Base-by-base conservation (phyloP, 2,329 filamentous ascomycete genomes). In the Paraphoma sp. region DNA sequence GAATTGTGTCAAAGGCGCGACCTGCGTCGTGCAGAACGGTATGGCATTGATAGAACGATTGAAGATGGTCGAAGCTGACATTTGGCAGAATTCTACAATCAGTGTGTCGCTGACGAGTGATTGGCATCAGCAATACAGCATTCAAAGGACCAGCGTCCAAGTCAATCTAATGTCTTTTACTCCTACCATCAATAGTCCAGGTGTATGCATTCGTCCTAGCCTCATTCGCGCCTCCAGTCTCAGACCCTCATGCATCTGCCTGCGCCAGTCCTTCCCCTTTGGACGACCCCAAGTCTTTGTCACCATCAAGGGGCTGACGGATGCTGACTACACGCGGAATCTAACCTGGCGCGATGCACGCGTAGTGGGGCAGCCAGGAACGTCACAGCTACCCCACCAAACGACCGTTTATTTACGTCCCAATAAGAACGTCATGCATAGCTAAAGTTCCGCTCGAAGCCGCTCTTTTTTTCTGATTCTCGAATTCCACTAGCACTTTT, bases 21-120 rank as follows among this genome's bases (percentile, higher is more conserved):
- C 57, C 33, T 73, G 70, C 53, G 57, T 70, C 4, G 49, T 38
- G 30, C 70, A 73, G 51, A 73, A 73, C 51, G 68, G 70, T 70
- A 63, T 9, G 69, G 3, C 33, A 14, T 65, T 44, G 9, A 10
- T 33, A 9, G 14, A 11, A 30, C 14, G n/a, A 17, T 8, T 30
- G 8, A 30, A 29, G 1, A 33, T 8, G 2, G 17, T 10, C n/a
- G 14, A 45, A 50, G 48, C 59, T 64, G 16, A 62, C 42, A 0
- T 51, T 3, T 17, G 10, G 10, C 44, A 73, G 70, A 73, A 40
- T 71, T 33, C 17, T 73, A 71, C 31, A 53, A 65, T 33, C 68
- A 73, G 41, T 73, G 70, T 40, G 68, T 73, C 46, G 63, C 64
- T 14, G 62, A 68, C 4, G 57, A 63, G n/a, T 51, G n/a, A 17